phyloP scores from a whole-genome alignment of 2,329 filamentous ascomycete genomes.

The Phyllosticta citrichinensis region DNA sequence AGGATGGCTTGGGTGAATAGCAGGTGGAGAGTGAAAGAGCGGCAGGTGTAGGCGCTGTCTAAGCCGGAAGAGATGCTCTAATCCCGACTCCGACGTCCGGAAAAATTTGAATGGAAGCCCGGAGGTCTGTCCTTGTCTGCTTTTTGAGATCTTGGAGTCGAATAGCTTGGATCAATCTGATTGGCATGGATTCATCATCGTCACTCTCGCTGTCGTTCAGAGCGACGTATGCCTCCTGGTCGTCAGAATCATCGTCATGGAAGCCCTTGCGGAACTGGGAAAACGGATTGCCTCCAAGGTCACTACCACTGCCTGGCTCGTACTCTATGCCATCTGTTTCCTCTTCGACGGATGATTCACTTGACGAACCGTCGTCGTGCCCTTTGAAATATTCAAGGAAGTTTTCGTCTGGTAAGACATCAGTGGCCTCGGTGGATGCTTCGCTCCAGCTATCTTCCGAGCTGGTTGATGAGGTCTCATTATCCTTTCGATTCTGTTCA shows the following conservation, averaged over 20 bases:
- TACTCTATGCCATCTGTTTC: neutral
- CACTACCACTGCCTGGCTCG: neutral
- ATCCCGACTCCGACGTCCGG: neutral
- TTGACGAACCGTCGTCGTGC: neutral
- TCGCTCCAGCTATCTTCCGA: neutral
- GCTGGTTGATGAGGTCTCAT: neutral
- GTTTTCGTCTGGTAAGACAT: neutral
- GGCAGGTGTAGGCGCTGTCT: neutral
- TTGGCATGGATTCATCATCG: neutral
- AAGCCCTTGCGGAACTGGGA: neutral
- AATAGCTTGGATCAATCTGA: too few species aligned
- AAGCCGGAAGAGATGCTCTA: neutral
- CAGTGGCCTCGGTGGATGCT: neutral
- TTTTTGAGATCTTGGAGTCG: neutral
- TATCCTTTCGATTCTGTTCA: neutral
- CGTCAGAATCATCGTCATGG: neutral
- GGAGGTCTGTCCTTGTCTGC: neutral
- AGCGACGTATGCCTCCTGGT: neutral
- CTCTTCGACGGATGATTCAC: neutral
- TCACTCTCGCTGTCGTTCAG: neutral
- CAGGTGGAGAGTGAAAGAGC: slow-evolving; percentile 12
- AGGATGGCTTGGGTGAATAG: slow-evolving; percentile 10
- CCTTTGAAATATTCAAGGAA: neutral
- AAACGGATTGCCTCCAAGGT: neutral
- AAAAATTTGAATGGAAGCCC: neutral